Evolutionary conservation across 805 yeast genomes (phyloP).

Genomic region (Debaryomyces hansenii): DNA sequence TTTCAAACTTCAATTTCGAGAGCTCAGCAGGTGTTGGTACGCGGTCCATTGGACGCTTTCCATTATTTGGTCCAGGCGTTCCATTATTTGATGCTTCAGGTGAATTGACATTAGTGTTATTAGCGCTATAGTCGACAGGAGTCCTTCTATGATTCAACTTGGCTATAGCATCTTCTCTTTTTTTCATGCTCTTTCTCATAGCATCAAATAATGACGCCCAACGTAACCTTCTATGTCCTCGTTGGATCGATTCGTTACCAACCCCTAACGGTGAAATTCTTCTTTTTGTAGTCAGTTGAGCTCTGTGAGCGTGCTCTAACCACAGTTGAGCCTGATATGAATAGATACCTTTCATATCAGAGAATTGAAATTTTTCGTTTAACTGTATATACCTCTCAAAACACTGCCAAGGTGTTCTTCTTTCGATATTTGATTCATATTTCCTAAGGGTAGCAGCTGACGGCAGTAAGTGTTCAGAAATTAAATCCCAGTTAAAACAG

Average conservation of each 20-base stretch:
- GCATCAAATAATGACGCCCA: slow-evolving; percentile 99
- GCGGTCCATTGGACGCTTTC: slow-evolving; percentile 39
- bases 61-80: background rate
- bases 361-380: slow-evolving; percentile 81
- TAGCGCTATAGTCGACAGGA: slow-evolving; percentile 6
- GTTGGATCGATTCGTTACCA: slow-evolving; percentile 86
- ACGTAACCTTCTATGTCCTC: slow-evolving; percentile 87
- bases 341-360: slow-evolving; percentile 84
- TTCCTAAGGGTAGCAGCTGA: slow-evolving; percentile 56
- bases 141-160: slow-evolving; percentile 27
- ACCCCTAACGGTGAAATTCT: slow-evolving; percentile 91
- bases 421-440: slow-evolving; percentile 84
- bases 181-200: slow-evolving; percentile 83
- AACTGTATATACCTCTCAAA: slow-evolving; percentile 94
- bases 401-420: slow-evolving; percentile 98
- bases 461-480: slow-evolving; percentile 75
- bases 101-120: background rate
- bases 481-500: slow-evolving; percentile 90
- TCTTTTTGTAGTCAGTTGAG: slow-evolving; percentile 84
- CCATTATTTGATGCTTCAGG: slow-evolving; percentile 6
- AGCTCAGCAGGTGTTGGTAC: slow-evolving; percentile 76
- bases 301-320: slow-evolving; percentile 88
- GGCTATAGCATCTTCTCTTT: slow-evolving; percentile 67
- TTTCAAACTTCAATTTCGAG: slow-evolving; percentile 76
- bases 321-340: slow-evolving; percentile 85